Conservation (phyloP, 306 rosid genomes). For the Crotalaria pallida region DNA sequence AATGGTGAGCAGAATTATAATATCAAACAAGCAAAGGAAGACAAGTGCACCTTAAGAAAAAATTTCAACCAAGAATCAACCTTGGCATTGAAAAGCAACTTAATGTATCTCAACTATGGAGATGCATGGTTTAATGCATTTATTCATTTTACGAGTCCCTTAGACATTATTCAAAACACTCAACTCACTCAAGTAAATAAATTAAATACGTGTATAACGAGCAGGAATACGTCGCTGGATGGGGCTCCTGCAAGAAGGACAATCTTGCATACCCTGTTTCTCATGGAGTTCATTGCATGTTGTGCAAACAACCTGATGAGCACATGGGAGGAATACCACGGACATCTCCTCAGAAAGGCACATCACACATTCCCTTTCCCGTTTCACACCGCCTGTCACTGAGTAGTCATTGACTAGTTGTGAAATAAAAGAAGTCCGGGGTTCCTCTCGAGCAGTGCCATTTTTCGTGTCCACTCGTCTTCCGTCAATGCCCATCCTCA, state of each 20-base stretch:
- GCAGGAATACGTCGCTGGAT: constrained; percentile 71
- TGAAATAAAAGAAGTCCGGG: constrained; percentile 29
- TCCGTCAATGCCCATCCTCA: constrained; percentile 66
- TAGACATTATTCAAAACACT: constrained; percentile 44
- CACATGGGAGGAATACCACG: constrained; percentile 74
- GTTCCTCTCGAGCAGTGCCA: constrained; percentile 27
- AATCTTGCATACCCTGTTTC: constrained; percentile 84
- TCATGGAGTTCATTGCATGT: constrained; percentile 84
- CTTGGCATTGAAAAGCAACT: constrained; percentile 32
- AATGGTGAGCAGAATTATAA: background rate
- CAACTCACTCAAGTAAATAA: constrained; percentile 18
- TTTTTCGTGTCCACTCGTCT: constrained; percentile 41
- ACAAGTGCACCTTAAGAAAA: background rate
- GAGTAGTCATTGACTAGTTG: constrained; percentile 37
- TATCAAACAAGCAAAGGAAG: background rate
- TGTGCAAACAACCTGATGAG: constrained; percentile 86
- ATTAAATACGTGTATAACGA: constrained; percentile 47
- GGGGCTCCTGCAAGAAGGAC: constrained; percentile 85
- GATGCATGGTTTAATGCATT: constrained; percentile 34
- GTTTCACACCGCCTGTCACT: constrained; percentile 52
- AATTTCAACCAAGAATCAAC: constrained; percentile 10
- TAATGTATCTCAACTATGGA: constrained; percentile 36
- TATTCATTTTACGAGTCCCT: constrained; percentile 49
- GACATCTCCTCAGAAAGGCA: constrained; percentile 91
- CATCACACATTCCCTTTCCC: constrained; percentile 86